Conservation (phyloP, 441 rosid genomes). For the Jatropha multifida region DNA sequence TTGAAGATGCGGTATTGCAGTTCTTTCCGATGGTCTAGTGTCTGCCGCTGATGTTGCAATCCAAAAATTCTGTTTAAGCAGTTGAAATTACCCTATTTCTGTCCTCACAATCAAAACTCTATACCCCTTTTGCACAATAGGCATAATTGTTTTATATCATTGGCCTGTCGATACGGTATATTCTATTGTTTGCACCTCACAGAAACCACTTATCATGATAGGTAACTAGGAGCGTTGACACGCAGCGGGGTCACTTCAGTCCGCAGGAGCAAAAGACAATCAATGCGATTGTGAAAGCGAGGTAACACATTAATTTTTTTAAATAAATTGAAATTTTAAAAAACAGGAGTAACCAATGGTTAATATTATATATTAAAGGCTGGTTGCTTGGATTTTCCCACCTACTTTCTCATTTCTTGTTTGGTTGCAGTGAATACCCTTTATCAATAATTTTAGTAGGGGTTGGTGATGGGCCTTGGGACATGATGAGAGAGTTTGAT, state of each 20-base stretch:
- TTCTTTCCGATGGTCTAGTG: background rate
- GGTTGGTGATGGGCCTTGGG: slow-evolving; percentile 99
- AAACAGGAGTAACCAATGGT: background rate
- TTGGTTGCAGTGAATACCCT: slow-evolving; percentile 69
- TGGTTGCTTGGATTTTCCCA: slow-evolving; percentile 20
- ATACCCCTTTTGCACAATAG: background rate
- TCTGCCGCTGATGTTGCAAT: background rate
- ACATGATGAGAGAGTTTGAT: slow-evolving; percentile 92
- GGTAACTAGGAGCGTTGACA: slow-evolving; percentile 97
- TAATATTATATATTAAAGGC: background rate
- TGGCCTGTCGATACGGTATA: slow-evolving; percentile 4
- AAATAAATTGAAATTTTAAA: background rate
- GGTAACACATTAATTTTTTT: slow-evolving; percentile 34
- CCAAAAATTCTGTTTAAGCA: background rate
- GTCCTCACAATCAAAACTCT: background rate
- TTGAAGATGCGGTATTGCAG: slow-evolving; percentile 6
- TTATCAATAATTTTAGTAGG: slow-evolving; percentile 91
- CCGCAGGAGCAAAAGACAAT: slow-evolving; percentile 86
- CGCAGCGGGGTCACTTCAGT: slow-evolving; percentile 60
- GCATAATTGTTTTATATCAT: background rate
- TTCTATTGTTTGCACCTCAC: slow-evolving; percentile 3
- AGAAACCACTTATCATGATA: slow-evolving; percentile 25
- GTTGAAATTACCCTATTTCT: background rate
- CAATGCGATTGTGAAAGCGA: slow-evolving; percentile 88
- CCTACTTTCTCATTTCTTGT: slow-evolving; percentile 15